Evolutionary conservation across 345 rosid genomes (phyloP), one percentile per base, ranked within the genome.

Genomic region (Rhodomyrtus tomentosa): DNA sequence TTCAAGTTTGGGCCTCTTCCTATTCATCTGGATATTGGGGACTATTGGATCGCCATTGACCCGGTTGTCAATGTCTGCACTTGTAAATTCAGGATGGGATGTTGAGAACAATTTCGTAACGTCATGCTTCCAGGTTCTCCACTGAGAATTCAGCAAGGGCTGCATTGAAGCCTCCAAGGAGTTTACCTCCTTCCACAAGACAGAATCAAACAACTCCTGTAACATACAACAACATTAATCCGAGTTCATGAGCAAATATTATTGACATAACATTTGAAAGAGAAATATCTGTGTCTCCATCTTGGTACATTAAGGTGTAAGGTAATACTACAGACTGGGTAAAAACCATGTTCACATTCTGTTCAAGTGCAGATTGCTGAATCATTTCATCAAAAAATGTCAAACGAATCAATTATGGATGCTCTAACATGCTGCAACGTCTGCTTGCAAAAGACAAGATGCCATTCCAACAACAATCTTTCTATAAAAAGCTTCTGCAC

Each of bases 71-170:
- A 81, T 38, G 83, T 93, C 92, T 55, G 90, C 92, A 51, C 88
- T 89, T 81, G 51, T 88, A 79, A 91, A 81, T 56, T 84, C 50
- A 32, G 91, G 89, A 50, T 89, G 91, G 83, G 99, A 92, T 49
- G 88, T 90, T 10, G 95, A 92, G 87, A 98, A 96, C 96, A 91
- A 92, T 90, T 93, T 98, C 86, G 91, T 92, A 42, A 93, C 90
- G 83, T 98, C 99, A 68, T 94, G 98, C 92, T 98, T 98, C 99
- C 99, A 98, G 53, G 98, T 93, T 95, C 92, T 96, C 99, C 99
- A 94, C 88, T 96, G 98, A 73, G 98, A 92, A 83, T 94, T 93
- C 80, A 98, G 86, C 83, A 92, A 90, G 59, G 93, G 87, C 87
- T 92, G 96, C 87, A 91, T 87, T 12, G 93, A 91, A 84, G 92